Conservation (phyloP, 2,329 filamentous ascomycete genomes). For the Claviceps arundinis region DNA sequence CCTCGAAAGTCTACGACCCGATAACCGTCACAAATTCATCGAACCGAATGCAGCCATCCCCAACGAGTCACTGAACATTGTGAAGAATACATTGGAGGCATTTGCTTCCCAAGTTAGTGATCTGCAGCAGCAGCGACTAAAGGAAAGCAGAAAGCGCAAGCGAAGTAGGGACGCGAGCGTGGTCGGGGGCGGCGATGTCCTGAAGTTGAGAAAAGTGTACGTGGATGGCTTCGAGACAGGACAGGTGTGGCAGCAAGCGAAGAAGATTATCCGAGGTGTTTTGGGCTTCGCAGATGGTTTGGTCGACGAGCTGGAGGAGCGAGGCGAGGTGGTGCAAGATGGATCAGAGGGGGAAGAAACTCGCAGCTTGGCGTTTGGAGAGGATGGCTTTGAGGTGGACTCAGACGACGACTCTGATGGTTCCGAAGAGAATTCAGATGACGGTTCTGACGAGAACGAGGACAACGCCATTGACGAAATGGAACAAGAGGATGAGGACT, state of each 20-base stretch:
- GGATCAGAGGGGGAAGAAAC: slow-evolving; percentile 19
- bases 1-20: slow-evolving; percentile 41
- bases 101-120: slow-evolving; percentile 63
- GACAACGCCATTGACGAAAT: slow-evolving; percentile 24
- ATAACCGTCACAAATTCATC: slow-evolving; percentile 62
- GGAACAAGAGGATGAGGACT: slow-evolving; percentile 23
- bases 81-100: slow-evolving; percentile 69
- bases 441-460: slow-evolving; percentile 9
- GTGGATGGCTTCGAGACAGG: slow-evolving; percentile 74
- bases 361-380: slow-evolving; percentile 14
- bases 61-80: slow-evolving; percentile 55
- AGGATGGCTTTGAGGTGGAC: slow-evolving; percentile 18
- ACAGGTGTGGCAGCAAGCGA: slow-evolving; percentile 91
- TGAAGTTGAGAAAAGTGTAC: slow-evolving; percentile 75
- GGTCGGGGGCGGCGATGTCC: slow-evolving; percentile 31
- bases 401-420: slow-evolving; percentile 18
- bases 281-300: slow-evolving; percentile 34
- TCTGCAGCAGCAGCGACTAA: slow-evolving; percentile 55
- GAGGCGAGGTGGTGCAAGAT: slow-evolving; percentile 28
- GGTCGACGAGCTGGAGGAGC: slow-evolving; percentile 36
- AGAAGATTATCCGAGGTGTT: slow-evolving; percentile 56
- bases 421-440: slow-evolving; percentile 10
- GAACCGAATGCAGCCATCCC: slow-evolving; percentile 56
- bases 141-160: slow-evolving; percentile 68
- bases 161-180: slow-evolving; percentile 34